A percentile compares a stretch with the other conserved stretches of the same genome.
Evolutionary conservation across 202 grass and related monocot species (phyloP).

Genomic region (Panicum virgatum): DNA sequence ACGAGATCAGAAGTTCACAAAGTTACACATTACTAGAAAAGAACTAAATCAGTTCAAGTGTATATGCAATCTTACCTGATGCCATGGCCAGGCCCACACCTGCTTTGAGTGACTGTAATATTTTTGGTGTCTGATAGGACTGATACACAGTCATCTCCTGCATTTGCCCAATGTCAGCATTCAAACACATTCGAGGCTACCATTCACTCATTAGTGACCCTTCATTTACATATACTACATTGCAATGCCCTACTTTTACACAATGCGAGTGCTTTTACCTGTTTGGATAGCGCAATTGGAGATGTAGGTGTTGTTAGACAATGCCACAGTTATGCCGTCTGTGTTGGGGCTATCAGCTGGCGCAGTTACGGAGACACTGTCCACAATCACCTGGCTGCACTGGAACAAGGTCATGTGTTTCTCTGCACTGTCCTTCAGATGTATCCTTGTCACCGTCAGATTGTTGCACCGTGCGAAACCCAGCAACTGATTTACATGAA

Average conservation of each 20-base stretch:
- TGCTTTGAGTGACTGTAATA: constrained; percentile 29
- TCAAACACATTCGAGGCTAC: not conserved
- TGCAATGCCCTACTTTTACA: not conserved
- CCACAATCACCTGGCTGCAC: constrained; percentile 37
- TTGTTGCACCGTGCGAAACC: constrained; percentile 44
- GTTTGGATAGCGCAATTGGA: constrained; percentile 39
- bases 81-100: constrained; percentile 83
- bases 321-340: constrained; percentile 58
- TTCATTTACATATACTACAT: not conserved
- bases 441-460: constrained; percentile 40
- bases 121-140: constrained; percentile 40
- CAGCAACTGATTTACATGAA: constrained; percentile 43
- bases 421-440: constrained; percentile 43
- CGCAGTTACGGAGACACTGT: constrained; percentile 37
- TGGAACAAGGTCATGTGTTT: constrained; percentile 57
- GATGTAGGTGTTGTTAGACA: constrained; percentile 38
- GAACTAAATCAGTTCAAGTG: not conserved
- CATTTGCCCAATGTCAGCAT: constrained; percentile 18
- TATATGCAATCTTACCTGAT: constrained; percentile 51
- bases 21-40: constrained; percentile 15
- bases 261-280: constrained; percentile 32
- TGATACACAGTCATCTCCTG: constrained; percentile 77
- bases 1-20: constrained; percentile 10
- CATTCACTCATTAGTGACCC: not conserved
- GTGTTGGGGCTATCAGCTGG: constrained; percentile 77